These are phyloP conservation scores for Aphanomyces astaci DNA, from an alignment of 352 stramenopile genomes.

Conservation along the genomic window DNA sequence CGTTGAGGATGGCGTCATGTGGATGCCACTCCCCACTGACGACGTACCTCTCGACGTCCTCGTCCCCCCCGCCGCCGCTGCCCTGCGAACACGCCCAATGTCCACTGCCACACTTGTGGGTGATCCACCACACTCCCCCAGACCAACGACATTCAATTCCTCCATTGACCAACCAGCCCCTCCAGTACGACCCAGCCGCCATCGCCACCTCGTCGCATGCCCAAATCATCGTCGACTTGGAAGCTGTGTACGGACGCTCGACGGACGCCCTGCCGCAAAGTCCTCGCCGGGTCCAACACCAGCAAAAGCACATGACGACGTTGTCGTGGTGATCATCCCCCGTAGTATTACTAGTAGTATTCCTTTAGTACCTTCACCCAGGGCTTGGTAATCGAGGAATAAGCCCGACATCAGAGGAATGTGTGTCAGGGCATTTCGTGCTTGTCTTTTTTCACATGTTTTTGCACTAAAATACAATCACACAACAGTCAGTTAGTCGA, in stretches of 20 bases:
- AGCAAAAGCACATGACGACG: too few species aligned
- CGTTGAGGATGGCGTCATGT: too few species aligned
- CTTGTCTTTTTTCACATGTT: constrained; percentile 13
- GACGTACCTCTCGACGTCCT: neutral
- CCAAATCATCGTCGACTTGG: neutral
- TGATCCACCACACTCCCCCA: neutral
- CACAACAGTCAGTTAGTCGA: too few species aligned
- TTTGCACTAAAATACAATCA: constrained; percentile 14
- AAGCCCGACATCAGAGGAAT: too few species aligned
- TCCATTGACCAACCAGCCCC: neutral
- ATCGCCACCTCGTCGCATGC: neutral
- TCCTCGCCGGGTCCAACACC: neutral
- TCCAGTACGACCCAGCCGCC: neutral
- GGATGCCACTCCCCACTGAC: neutral
- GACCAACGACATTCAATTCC: neutral
- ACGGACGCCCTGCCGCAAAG: neutral
- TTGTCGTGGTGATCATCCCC: too few species aligned
- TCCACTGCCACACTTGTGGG: neutral
- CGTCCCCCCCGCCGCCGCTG: neutral
- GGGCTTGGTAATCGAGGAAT: too few species aligned
- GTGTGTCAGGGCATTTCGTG: neutral
- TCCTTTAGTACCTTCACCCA: too few species aligned
- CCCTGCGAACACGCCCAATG: neutral
- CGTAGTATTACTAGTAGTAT: too few species aligned
- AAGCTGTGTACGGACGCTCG: neutral